A percentile compares a stretch with the other conserved stretches of the same genome.
phyloP scores from a whole-genome alignment of 345 rosid species.

The Bruguiera gymnorhiza region DNA sequence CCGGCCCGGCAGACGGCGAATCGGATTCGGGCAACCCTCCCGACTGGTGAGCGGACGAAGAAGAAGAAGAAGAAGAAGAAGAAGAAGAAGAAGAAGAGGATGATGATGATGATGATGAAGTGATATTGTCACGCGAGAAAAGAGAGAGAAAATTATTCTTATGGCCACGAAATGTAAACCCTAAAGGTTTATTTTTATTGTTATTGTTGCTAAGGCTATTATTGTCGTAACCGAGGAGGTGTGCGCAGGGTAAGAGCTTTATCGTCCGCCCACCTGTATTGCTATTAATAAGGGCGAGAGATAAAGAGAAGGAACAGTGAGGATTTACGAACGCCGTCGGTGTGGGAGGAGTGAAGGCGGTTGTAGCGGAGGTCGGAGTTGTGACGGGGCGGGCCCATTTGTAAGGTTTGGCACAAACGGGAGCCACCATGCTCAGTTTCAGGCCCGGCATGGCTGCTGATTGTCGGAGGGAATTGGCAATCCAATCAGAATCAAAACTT shows the following conservation, averaged over 20 bases:
- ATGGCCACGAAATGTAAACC: slow-evolving; percentile 10
- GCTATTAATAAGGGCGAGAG: slow-evolving; percentile 2
- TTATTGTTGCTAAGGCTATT: neutral
- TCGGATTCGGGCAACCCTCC: slow-evolving; percentile 18
- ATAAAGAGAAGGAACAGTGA: neutral
- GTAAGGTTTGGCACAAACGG: neutral
- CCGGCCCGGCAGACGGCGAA: slow-evolving; percentile 17
- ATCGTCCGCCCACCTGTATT: slow-evolving; percentile 18
- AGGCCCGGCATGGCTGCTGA: neutral
- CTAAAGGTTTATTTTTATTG: slow-evolving; percentile 1
- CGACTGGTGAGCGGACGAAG: neutral
- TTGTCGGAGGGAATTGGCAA: too few species aligned
- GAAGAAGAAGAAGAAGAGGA: neutral
- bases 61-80: neutral
- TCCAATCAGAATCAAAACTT: too few species aligned
- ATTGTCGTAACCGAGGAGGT: neutral
- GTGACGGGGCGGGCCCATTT: slow-evolving; percentile 4
- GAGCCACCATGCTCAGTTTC: slow-evolving; percentile 9
- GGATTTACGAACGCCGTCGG: neutral
- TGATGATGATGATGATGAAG: neutral
- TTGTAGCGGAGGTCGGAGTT: neutral
- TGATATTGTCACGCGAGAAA: neutral
- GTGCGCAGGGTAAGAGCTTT: slow-evolving; percentile 12
- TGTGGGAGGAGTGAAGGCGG: neutral
- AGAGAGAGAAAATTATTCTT: neutral